Conservation (phyloP, 305 asterid species). For the Ajuga reptans region DNA sequence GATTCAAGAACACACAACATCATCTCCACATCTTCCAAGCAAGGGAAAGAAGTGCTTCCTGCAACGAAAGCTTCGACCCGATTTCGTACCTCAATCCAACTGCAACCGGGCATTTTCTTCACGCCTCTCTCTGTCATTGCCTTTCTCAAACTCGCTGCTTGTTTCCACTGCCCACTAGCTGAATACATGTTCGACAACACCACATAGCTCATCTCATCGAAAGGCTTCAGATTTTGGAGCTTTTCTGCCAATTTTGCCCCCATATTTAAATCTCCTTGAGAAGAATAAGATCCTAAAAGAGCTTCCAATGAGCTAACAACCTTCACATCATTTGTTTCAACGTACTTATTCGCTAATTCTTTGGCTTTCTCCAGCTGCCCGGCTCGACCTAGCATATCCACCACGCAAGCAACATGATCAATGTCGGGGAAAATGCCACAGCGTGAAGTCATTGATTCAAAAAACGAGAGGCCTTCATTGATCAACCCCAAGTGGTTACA, state of each 20-base stretch:
- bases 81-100: constrained; percentile 67
- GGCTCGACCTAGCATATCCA: constrained; percentile 62
- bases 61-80: constrained; percentile 43
- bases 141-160: constrained; percentile 50
- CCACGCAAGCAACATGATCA: constrained; percentile 58
- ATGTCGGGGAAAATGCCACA: constrained; percentile 40
- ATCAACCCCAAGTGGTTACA: constrained; percentile 73
- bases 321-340: constrained; percentile 4
- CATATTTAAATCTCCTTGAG: constrained; percentile 24
- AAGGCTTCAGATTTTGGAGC: constrained; percentile 32
- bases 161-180: constrained; percentile 67
- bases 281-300: constrained; percentile 33
- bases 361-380: constrained; percentile 53
- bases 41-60: constrained; percentile 31
- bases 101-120: constrained; percentile 59
- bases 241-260: constrained; percentile 33
- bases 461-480: constrained; percentile 39
- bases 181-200: constrained; percentile 63
- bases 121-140: constrained; percentile 45
- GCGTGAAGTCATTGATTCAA: constrained; percentile 43
- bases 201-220: constrained; percentile 57
- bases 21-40: constrained; percentile 27
- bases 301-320: constrained; percentile 30
- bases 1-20: constrained; percentile 33
- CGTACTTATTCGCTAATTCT: constrained; percentile 31